Evolutionary conservation across 305 asterid species (phyloP).

Genomic region (Plantago coronopus): DNA sequence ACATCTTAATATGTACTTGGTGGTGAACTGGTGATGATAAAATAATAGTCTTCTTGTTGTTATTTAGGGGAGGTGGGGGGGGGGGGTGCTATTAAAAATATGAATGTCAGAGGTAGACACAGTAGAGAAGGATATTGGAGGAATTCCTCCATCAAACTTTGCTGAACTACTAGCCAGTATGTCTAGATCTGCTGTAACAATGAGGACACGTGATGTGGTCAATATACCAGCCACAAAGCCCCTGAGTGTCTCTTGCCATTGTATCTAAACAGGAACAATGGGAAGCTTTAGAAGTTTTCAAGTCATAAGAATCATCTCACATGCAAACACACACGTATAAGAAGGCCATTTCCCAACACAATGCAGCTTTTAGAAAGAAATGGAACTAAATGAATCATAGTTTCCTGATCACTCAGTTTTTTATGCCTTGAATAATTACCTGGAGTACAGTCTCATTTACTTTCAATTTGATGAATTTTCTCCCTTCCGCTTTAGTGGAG

Average conservation of each 20-base stretch:
- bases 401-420: conserved; percentile 4
- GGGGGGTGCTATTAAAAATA: background rate
- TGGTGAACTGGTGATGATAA: no score
- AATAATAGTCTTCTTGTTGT: no score
- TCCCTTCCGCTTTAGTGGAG: conserved; percentile 92
- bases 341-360: background rate
- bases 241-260: conserved; percentile 99
- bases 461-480: conserved; percentile 80
- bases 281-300: conserved; percentile 28
- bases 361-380: background rate
- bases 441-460: conserved; percentile 86
- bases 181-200: conserved; percentile 87
- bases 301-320: conserved; percentile 6
- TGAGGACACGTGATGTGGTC: conserved; percentile 87
- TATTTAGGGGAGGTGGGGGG: no score
- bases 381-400: conserved; percentile 4
- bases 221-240: conserved; percentile 94
- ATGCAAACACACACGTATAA: background rate
- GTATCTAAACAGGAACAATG: conserved; percentile 54
- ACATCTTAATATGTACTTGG: conserved; percentile 3
- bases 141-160: conserved; percentile 91
- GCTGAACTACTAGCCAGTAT: conserved; percentile 77
- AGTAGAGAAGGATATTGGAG: conserved; percentile 85
- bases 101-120: conserved; percentile 1
- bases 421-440: conserved; percentile 45